Base-by-base conservation (phyloP, 257 asterid genomes). In the Hygrophila difformis region DNA sequence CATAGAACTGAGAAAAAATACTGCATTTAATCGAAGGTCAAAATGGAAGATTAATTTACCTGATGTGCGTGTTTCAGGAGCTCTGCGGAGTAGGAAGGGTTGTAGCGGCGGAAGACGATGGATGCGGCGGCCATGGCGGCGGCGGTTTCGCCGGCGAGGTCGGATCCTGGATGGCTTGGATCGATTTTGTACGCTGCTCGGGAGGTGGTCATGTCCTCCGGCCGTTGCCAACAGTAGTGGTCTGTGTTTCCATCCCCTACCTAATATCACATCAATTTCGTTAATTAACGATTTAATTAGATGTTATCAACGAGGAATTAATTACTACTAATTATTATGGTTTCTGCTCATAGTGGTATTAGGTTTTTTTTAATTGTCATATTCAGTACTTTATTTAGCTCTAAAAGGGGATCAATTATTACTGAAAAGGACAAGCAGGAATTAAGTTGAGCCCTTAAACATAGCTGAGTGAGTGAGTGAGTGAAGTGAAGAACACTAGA, bases 101-200 rank as follows among this genome's bases (percentile, higher is more conserved):
- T 58, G 46, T 42, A 31, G 21, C 37, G 41, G 6, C 62, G 56
- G 57, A 72, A 76, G 33, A 66, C 78, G 20, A 76, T 58, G 22
- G 85, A 66, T 1, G 81, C 78, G 29, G 85, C 75, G 2, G 81
- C 80, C 64, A 78, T 56, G 15, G 83, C 83, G 18, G 87, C 83
- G 1, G 87, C 82, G 0, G 87, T 74, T 57, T 78, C 87, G 0
- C 64, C 83, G 15, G 80, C 87, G 12, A 78, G 71, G 52, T 78
- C 87, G 7, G 87, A 66, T 7, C 87, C 83, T 1, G 83, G 83
- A 33, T 60, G 63, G 41, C 44, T 44, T 6, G 63, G 56, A 49
- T 78, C 83, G 17, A 74, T 63, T 41, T 42, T 65, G 60, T 71
- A 78, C 1, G 64, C 75, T 8, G 61, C 63, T 44, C 87, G 47